A percentile compares a stretch with the other conserved stretches of the same genome.
These are phyloP conservation scores for Diplodia mutila DNA, from an alignment of 2,329 filamentous ascomycete genomes.

Conservation along the genomic window DNA sequence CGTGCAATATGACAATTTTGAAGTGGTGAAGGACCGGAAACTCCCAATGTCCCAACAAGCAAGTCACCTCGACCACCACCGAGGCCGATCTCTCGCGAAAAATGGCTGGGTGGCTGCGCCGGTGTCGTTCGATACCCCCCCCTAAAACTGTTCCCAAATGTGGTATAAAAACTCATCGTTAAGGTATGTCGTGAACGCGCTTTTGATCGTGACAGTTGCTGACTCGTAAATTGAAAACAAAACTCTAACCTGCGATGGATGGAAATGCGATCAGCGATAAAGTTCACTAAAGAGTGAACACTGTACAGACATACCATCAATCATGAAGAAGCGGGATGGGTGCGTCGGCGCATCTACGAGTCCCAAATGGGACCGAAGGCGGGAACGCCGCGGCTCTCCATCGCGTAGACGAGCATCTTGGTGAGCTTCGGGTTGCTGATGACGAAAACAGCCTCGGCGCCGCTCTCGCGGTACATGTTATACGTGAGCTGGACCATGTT, in stretches of 20 bases:
- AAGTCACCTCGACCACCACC: background rate
- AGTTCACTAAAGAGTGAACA: background rate
- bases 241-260: background rate
- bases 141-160: too few species aligned
- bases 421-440: slow-evolving; percentile 73
- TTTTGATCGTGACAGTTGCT: background rate
- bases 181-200: background rate
- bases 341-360: slow-evolving; percentile 47
- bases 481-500: slow-evolving; percentile 64
- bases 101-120: background rate
- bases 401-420: slow-evolving; percentile 67
- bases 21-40: background rate
- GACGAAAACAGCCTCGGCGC: slow-evolving; percentile 71
- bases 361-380: slow-evolving; percentile 79
- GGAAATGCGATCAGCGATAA: background rate
- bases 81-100: background rate
- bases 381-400: slow-evolving; percentile 67
- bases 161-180: too few species aligned
- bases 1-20: background rate
- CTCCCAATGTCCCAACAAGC: background rate
- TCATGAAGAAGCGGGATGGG: background rate
- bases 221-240: background rate
- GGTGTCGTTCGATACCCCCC: background rate
- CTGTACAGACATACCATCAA: background rate
- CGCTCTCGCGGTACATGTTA: slow-evolving; percentile 50